phyloP scores from a whole-genome alignment of 1,139 yeast species.

The Geotrichum citri-aurantii region DNA sequence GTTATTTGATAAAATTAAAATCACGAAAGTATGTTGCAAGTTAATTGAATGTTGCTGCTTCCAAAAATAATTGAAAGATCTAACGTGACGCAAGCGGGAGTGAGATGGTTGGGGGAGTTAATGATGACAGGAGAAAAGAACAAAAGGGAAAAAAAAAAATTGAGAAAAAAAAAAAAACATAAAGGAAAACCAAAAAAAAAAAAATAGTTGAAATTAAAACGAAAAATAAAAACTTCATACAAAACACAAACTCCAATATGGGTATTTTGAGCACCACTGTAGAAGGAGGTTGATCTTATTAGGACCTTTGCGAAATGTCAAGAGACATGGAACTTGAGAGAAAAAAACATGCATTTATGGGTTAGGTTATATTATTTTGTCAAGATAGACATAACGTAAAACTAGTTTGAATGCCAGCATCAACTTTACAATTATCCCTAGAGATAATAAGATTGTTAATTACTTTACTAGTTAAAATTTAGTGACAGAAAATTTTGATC shows the following conservation, averaged over 20 bases:
- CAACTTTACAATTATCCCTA: too few species aligned
- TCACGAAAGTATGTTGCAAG: neutral
- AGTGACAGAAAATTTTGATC: too few species aligned
- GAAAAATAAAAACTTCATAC: too few species aligned
- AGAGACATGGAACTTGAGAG: neutral
- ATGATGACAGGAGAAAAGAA: neutral
- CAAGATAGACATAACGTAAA: too few species aligned
- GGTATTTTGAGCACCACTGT: neutral
- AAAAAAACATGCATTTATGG: neutral
- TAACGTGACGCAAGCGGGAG: neutral
- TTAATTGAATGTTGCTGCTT: neutral
- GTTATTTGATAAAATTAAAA: neutral
- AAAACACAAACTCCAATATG: too few species aligned
- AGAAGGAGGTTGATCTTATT: neutral
- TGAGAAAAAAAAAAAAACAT: slow-evolving; percentile 7
- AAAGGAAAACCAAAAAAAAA: neutral
- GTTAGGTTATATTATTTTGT: neutral
- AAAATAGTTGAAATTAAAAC: too few species aligned
- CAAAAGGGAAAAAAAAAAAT: slow-evolving; percentile 4
- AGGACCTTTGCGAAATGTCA: neutral
- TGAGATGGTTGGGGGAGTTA: neutral
- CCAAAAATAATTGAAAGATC: neutral
- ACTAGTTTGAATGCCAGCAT: too few species aligned
- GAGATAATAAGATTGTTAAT: too few species aligned
- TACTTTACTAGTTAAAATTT: too few species aligned